These are phyloP conservation scores for Penicillium sp. DNA, from an alignment of 2,329 filamentous ascomycete species.

Conservation along the genomic window DNA sequence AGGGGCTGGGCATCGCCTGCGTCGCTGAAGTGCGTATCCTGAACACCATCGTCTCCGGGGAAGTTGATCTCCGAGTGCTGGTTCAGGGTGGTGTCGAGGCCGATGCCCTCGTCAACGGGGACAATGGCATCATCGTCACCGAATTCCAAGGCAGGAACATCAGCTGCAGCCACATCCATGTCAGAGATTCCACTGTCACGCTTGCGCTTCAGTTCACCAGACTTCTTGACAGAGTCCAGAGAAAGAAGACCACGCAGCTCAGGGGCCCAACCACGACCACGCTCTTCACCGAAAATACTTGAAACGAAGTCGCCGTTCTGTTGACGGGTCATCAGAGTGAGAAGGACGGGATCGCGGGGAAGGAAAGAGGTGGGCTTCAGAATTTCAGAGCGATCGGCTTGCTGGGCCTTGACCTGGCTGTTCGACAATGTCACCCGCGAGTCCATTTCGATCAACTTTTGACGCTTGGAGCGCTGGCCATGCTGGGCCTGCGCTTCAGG, in stretches of 20 bases:
- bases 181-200: constrained; percentile 83
- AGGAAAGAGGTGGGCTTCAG: constrained; percentile 79
- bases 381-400: constrained; percentile 81
- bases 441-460: constrained; percentile 81
- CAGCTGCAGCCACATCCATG: constrained; percentile 67
- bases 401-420: constrained; percentile 78
- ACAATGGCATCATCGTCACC: constrained; percentile 63
- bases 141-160: constrained; percentile 59
- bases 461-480: constrained; percentile 72
- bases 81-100: constrained; percentile 47
- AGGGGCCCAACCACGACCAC: constrained; percentile 79
- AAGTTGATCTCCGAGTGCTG: constrained; percentile 65
- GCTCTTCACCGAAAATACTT: constrained; percentile 77
- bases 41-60: constrained; percentile 56
- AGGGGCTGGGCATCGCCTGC: constrained; percentile 48
- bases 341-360: constrained; percentile 78
- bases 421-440: constrained; percentile 73
- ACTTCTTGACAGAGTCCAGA: constrained; percentile 72
- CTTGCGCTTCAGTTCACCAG: constrained; percentile 87
- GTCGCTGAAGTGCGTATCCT: constrained; percentile 45
- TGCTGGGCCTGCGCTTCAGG: constrained; percentile 60
- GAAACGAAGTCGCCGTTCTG: constrained; percentile 86
- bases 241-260: constrained; percentile 92
- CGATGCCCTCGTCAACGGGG: constrained; percentile 50
- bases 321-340: constrained; percentile 89